phyloP scores from a whole-genome alignment of 768 basidiomycete species.

The Boletus sensibilis region DNA sequence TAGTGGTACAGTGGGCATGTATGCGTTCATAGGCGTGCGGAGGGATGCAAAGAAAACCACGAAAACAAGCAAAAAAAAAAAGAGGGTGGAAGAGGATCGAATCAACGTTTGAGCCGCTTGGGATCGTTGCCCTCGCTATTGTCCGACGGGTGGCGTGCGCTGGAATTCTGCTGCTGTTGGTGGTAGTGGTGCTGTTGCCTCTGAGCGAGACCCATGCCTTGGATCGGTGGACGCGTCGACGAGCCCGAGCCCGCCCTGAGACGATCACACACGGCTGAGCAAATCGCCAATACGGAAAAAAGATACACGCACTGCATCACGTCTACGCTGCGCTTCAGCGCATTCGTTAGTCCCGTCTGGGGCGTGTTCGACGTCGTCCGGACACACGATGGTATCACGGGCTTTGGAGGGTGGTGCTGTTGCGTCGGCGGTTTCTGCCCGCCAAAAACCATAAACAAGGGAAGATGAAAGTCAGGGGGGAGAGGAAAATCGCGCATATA shows the following conservation, averaged over 20 bases:
- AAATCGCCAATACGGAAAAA: background rate
- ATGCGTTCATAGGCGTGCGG: background rate
- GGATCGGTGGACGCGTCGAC: slow-evolving; percentile 23
- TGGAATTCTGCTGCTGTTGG: slow-evolving; percentile 20
- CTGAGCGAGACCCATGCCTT: slow-evolving; percentile 42
- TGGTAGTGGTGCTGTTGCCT: slow-evolving; percentile 24
- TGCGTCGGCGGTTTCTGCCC: slow-evolving; percentile 14
- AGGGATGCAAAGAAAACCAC: background rate
- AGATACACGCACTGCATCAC: slow-evolving; percentile 28
- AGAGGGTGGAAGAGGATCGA: background rate
- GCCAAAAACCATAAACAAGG: background rate
- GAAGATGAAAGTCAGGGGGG: background rate
- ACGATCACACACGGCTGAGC: background rate
- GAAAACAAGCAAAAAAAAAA: background rate
- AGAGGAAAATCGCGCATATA: slow-evolving; percentile 2
- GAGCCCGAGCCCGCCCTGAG: slow-evolving; percentile 19
- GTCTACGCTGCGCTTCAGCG: slow-evolving; percentile 37
- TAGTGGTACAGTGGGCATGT: background rate
- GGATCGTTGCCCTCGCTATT: slow-evolving; percentile 16
- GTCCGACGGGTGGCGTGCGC: slow-evolving; percentile 30
- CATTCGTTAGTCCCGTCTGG: slow-evolving; percentile 8
- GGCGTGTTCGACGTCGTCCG: slow-evolving; percentile 5
- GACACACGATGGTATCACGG: background rate
- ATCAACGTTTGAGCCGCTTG: slow-evolving; percentile 45
- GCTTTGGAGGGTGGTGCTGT: slow-evolving; percentile 4